Evolutionary conservation across 2,329 filamentous ascomycete genomes (phyloP).

Genomic region (Penicillium corylophilum): DNA sequence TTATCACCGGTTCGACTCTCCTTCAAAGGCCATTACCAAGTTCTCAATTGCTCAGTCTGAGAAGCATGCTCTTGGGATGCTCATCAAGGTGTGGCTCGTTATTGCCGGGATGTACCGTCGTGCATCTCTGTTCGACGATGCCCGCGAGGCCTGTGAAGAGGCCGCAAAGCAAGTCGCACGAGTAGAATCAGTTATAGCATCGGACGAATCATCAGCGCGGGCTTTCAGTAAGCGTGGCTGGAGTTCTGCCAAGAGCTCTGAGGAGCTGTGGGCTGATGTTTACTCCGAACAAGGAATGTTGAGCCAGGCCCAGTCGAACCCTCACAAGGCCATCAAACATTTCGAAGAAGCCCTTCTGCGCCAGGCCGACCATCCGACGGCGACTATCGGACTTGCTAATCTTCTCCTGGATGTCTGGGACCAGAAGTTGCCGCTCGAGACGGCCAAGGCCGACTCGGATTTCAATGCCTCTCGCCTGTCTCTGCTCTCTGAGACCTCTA

Average conservation of each 20-base stretch:
- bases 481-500: slow-evolving; percentile 22
- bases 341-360: slow-evolving; percentile 83
- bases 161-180: slow-evolving; percentile 71
- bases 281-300: slow-evolving; percentile 74
- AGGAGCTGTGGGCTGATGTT: slow-evolving; percentile 82
- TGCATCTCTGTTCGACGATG: slow-evolving; percentile 76
- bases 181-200: slow-evolving; percentile 66
- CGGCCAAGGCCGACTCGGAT: slow-evolving; percentile 31
- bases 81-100: slow-evolving; percentile 85
- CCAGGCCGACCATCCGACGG: slow-evolving; percentile 74
- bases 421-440: slow-evolving; percentile 45
- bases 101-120: slow-evolving; percentile 85
- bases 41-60: slow-evolving; percentile 54
- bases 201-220: slow-evolving; percentile 62
- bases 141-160: slow-evolving; percentile 75
- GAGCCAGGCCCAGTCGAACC: slow-evolving; percentile 59
- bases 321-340: slow-evolving; percentile 68
- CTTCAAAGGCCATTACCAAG: slow-evolving; percentile 45
- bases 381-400: slow-evolving; percentile 78
- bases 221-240: slow-evolving; percentile 67
- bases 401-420: slow-evolving; percentile 83
- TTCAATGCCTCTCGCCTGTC: slow-evolving; percentile 27
- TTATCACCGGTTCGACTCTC: slow-evolving; percentile 39
- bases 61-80: slow-evolving; percentile 55
- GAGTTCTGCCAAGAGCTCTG: slow-evolving; percentile 77